Conservation (phyloP, 306 rosid genomes). For the Canavalia gladiata region DNA sequence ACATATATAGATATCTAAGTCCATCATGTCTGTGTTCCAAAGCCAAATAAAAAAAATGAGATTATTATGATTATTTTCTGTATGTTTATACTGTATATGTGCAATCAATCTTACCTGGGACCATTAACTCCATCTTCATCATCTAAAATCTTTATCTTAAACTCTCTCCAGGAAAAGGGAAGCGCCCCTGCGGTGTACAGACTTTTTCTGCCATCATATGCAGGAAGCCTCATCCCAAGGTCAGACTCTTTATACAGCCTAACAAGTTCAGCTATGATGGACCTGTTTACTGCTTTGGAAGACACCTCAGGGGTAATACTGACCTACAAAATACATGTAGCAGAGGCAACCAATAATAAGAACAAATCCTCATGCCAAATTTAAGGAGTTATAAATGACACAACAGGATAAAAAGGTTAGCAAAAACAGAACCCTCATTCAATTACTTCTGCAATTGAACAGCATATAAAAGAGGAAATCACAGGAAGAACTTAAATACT, state of each 20-base stretch:
- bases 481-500: slow-evolving; percentile 52
- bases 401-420: slow-evolving; percentile 57
- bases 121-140: slow-evolving; percentile 76
- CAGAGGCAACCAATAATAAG: slow-evolving; percentile 56
- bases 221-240: slow-evolving; percentile 93
- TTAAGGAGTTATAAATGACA: slow-evolving; percentile 61
- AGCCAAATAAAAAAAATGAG: slow-evolving; percentile 37
- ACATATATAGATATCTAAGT: neutral
- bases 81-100: neutral
- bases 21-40: slow-evolving; percentile 1
- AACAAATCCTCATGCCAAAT: slow-evolving; percentile 61
- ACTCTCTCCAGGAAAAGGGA: slow-evolving; percentile 92
- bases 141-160: slow-evolving; percentile 77
- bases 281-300: slow-evolving; percentile 85
- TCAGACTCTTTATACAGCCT: slow-evolving; percentile 84
- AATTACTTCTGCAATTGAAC: slow-evolving; percentile 47
- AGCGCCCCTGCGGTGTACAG: slow-evolving; percentile 97
- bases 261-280: slow-evolving; percentile 94
- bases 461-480: slow-evolving; percentile 52
- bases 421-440: slow-evolving; percentile 52
- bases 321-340: slow-evolving; percentile 67
- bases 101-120: slow-evolving; percentile 72
- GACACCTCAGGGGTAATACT: slow-evolving; percentile 90
- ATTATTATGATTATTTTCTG: neutral
- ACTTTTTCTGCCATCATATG: slow-evolving; percentile 96